Base-by-base conservation (phyloP, 192 early-diverging fungal species). In the Spizellomyces sp. region DNA sequence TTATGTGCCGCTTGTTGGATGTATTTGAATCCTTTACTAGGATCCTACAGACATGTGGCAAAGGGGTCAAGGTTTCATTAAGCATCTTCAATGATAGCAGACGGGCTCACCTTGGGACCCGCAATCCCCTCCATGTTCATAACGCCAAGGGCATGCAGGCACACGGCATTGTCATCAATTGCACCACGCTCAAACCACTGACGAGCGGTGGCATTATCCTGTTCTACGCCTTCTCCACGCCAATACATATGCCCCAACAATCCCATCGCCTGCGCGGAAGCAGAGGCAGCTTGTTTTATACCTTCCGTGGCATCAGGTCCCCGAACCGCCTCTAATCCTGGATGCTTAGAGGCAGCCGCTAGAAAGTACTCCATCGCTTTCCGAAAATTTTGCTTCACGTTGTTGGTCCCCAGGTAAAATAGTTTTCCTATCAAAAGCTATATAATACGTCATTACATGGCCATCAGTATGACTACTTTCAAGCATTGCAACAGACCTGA, bases 241-340 rank as follows among this genome's bases (percentile, higher is more conserved):
- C 87, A 87, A 70, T 92, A 89, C 96, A 99, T 97, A 36, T 82
- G 71, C 0, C 96, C 97, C 19, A 94, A 66, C 75, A 89, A 87
- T 6, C 91, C 90, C 9, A 93, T 91, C 0, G 95, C 91, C 64
- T 90, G 73, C 6, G 89, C 90, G 12, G 89, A 90, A 9, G 80
- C 74, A 5, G 77, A 66, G 4, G 73, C 83, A 6, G 77, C 66
- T 22, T 70, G 36, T 69, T 68, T 71, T 27, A 55, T 59, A 65
- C 48, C 12, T 12, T 58, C 14, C 17, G 63, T 57, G 19, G 58
- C 58, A 58, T 79, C 62, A 47, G 70, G 50, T 19, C 59, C 47
- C 44, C 41, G 55, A 36, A 43, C 60, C 15, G 42, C 55, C 45
- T 71, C 36, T 19, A 52, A 47, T 10, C 60, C 57, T 43, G 84